Evolutionary conservation across 2,329 filamentous ascomycete genomes (phyloP).

Genomic region (Penicillium sp.): DNA sequence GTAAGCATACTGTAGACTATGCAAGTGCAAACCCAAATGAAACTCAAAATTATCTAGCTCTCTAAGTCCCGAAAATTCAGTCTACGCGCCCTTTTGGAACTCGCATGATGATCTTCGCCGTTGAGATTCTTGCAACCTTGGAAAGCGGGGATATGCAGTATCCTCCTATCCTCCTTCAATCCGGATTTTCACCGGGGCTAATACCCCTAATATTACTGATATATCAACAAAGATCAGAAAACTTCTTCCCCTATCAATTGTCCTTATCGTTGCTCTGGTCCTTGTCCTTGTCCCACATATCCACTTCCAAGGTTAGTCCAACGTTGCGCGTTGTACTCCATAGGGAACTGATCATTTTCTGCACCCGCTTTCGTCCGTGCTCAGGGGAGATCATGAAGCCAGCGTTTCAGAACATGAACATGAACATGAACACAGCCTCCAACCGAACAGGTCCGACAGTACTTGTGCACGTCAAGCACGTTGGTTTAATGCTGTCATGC

Average conservation of each 20-base stretch:
- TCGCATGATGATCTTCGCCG: conserved; percentile 3
- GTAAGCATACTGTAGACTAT: not conserved
- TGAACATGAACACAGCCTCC: not conserved
- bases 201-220: not conserved
- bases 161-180: not conserved
- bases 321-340: not conserved
- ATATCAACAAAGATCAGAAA: not conserved
- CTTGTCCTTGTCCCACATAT: not conserved
- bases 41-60: not conserved
- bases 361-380: not conserved
- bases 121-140: not conserved
- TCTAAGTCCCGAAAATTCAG: not conserved
- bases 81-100: not conserved
- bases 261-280: not conserved
- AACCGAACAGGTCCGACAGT: not conserved
- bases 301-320: not conserved
- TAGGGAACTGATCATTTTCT: not conserved
- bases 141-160: not conserved
- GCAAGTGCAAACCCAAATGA: not conserved
- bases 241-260: not conserved
- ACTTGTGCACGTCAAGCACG: not conserved
- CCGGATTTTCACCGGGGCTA: not conserved
- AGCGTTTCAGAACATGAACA: not conserved
- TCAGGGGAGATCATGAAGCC: not conserved
- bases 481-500: not conserved